Conservation (phyloP, 768 basidiomycete genomes). For the Suillus subalutaceus region DNA sequence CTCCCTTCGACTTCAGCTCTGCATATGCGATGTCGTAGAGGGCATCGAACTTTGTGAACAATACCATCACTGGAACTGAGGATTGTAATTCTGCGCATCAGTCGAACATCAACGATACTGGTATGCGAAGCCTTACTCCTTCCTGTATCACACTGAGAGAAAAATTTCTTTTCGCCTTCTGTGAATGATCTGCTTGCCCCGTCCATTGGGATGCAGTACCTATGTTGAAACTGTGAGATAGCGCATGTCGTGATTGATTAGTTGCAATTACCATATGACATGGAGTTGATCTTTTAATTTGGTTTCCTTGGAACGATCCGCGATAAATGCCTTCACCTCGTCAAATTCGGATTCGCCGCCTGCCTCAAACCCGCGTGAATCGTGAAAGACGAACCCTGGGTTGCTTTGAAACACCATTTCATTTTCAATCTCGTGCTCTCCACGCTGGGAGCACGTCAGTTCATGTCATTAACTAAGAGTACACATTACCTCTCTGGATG, state of each 20-base stretch:
- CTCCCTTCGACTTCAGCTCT: constrained; percentile 14
- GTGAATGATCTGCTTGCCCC: constrained; percentile 27
- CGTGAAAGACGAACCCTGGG: background rate
- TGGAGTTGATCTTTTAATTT: constrained; percentile 27
- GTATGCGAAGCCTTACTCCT: background rate
- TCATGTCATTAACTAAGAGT: background rate
- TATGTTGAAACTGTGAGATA: constrained; percentile 16
- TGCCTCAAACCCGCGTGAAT: background rate
- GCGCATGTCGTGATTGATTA: background rate
- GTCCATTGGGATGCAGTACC: constrained; percentile 42
- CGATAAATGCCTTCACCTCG: background rate
- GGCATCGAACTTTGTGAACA: constrained; percentile 44
- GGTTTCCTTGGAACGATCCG: background rate
- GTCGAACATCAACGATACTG: background rate
- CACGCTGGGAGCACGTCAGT: constrained; percentile 15
- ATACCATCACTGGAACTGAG: constrained; percentile 40
- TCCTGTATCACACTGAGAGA: constrained; percentile 11
- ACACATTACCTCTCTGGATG: constrained; percentile 1
- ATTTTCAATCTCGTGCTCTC: constrained; percentile 8
- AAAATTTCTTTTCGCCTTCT: constrained; percentile 30
- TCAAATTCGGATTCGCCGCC: background rate
- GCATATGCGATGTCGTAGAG: constrained; percentile 25
- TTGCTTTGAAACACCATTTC: background rate
- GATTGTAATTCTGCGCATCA: background rate
- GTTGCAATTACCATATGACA: constrained; percentile 38